Base-by-base conservation (phyloP, 441 rosid genomes). In the Populus hybrid region DNA sequence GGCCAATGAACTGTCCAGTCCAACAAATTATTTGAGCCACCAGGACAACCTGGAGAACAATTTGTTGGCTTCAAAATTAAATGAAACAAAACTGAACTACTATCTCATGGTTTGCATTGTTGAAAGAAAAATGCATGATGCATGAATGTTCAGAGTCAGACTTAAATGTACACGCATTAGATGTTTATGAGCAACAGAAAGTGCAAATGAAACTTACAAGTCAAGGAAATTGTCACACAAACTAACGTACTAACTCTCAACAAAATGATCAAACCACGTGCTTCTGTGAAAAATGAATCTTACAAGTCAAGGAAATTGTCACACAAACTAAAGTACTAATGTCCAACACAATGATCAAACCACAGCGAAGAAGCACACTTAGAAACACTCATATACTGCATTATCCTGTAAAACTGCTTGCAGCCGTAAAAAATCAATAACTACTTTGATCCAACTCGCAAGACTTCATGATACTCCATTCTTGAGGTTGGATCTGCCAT, bases 1-100 rank as follows among this genome's bases (percentile, higher is more conserved):
- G 95, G 66, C 95, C 93, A 23, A 91, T 80, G 82, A 88, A 88
- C 80, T 88, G 92, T 76, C 89, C 92, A 31, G 88, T 79, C 93
- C 95, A 91, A 74, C 93, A 91, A 73, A 86, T 56, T 31, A 89
- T 42, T 82, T 89, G 91, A 81, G 87, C 81, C 50, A 77, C 87
- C 73, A 89, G 82, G 78, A 87, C 89, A 53, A 89, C 89, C 93
- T 89, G 85, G 68, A 76, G 74, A 63, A 23, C 28, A 18, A 23
- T 35, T 70, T 10, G 3, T 28, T 38, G 64, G 61, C 31, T 18
- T 68, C 42, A 7, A 71, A 78, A 18, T 10, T 20, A 65, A n/a
- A 36, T 11, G 66, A 64, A 64, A 29, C 2, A 64, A 28, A n/a
- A 68, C 10, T 23, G 5, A 29, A 70, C 20, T 64, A 33, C 56